A percentile compares a stretch with the other conserved stretches of the same genome.
phyloP scores from a whole-genome alignment of 2,329 filamentous ascomycete species.

The Aspergillus texensis region DNA sequence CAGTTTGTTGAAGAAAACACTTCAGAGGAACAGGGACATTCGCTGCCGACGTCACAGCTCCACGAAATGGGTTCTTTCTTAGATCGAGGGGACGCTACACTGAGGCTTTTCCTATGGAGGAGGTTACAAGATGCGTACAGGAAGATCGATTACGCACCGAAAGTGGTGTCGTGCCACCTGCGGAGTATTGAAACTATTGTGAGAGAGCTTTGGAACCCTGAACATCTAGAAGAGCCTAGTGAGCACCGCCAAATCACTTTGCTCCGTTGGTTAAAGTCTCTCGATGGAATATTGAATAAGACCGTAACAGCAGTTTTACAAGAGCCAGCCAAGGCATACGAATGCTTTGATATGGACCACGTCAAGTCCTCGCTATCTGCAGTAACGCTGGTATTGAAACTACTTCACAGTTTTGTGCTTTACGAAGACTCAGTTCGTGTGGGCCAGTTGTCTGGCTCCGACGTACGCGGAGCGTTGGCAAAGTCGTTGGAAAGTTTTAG shows the following conservation, averaged over 20 bases:
- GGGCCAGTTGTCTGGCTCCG: constrained; percentile 68
- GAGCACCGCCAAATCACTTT: constrained; percentile 71
- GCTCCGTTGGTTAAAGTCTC: constrained; percentile 74
- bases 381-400: constrained; percentile 69
- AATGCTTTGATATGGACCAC: constrained; percentile 81
- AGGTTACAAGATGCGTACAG: constrained; percentile 87
- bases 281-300: constrained; percentile 75
- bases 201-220: constrained; percentile 64
- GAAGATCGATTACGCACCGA: constrained; percentile 80
- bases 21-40: constrained; percentile 28
- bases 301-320: constrained; percentile 70
- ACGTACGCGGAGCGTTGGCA: constrained; percentile 51
- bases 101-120: constrained; percentile 87
- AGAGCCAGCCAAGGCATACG: constrained; percentile 67
- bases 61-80: constrained; percentile 86
- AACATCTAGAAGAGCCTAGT: constrained; percentile 57
- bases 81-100: constrained; percentile 74
- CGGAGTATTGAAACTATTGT: constrained; percentile 84
- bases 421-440: constrained; percentile 85
- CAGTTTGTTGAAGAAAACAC: constrained; percentile 27
- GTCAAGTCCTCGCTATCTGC: constrained; percentile 72
- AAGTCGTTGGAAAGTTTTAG: constrained; percentile 54
- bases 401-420: constrained; percentile 78
- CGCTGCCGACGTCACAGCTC: constrained; percentile 56
- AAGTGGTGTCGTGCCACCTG: constrained; percentile 84